Evolutionary conservation across 2,329 filamentous ascomycete genomes (phyloP).

Genomic region (Monilinia laxa): DNA sequence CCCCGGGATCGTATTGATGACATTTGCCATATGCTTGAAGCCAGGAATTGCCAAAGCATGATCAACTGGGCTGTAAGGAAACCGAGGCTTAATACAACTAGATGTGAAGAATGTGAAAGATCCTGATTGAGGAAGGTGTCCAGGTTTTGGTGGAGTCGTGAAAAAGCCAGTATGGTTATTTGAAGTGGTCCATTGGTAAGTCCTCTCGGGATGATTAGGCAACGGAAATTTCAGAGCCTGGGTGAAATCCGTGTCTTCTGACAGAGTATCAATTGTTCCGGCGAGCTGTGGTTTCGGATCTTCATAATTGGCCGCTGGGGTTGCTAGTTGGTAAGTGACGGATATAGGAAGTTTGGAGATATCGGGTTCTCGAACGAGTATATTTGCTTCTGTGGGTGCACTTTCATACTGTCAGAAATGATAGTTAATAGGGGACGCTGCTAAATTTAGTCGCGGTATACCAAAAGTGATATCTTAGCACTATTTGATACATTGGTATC

Average conservation of each 20-base stretch:
- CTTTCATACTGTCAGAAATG: constrained; percentile 6
- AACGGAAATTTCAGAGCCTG: constrained; percentile 65
- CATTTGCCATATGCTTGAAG: constrained; percentile 71
- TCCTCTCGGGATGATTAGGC: constrained; percentile 63
- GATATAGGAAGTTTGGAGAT: constrained; percentile 71
- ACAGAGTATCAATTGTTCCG: constrained; percentile 64
- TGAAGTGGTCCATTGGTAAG: constrained; percentile 81
- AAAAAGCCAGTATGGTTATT: constrained; percentile 87
- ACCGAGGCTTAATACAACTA: constrained; percentile 87
- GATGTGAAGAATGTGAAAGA: constrained; percentile 89
- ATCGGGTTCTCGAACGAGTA: constrained; percentile 84
- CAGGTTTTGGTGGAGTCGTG: constrained; percentile 66
- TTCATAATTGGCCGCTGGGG: constrained; percentile 52
- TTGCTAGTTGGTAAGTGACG: constrained; percentile 62
- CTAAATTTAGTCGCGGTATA: background rate
- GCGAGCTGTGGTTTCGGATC: constrained; percentile 64
- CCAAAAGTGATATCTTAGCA: background rate
- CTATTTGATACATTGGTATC: background rate
- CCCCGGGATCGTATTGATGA: constrained; percentile 60
- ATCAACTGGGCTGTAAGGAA: constrained; percentile 83
- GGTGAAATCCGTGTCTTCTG: constrained; percentile 81
- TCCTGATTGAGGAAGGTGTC: constrained; percentile 46
- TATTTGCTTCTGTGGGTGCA: constrained; percentile 72
- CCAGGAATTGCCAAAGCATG: constrained; percentile 82
- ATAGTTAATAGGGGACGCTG: background rate